phyloP scores from a whole-genome alignment of 371 early-diverging fungal species.

The Mortierella sp. region DNA sequence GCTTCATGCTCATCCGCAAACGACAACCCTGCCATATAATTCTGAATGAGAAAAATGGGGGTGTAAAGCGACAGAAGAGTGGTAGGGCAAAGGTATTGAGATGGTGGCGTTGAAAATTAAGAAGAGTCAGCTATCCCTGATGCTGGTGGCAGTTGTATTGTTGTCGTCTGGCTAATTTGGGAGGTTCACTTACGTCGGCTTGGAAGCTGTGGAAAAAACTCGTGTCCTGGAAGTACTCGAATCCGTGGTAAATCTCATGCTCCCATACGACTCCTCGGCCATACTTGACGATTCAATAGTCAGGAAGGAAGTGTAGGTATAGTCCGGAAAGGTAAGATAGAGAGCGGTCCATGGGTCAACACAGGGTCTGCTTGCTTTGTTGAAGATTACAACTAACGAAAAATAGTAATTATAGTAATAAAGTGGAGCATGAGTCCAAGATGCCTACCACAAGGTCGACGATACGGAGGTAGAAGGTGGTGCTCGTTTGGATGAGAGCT shows the following conservation, averaged over 20 bases:
- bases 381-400: background rate
- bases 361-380: background rate
- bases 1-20: slow-evolving; percentile 92
- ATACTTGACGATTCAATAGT: slow-evolving; percentile 46
- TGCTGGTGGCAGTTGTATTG: no score
- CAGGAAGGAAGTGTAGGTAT: background rate
- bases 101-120: no score
- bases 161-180: background rate
- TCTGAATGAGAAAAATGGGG: slow-evolving; percentile 54
- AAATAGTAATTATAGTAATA: background rate
- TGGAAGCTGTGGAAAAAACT: slow-evolving; percentile 89
- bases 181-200: slow-evolving; percentile 74
- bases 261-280: slow-evolving; percentile 80
- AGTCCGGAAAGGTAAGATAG: background rate
- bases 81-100: background rate
- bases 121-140: no score
- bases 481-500: slow-evolving; percentile 64
- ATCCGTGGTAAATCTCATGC: slow-evolving; percentile 79
- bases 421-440: background rate
- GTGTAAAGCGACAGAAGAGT: no score
- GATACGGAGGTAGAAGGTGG: slow-evolving; percentile 76
- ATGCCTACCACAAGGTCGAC: slow-evolving; percentile 78
- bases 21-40: slow-evolving; percentile 81
- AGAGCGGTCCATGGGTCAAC: background rate
- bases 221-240: slow-evolving; percentile 75